Evolutionary conservation across 345 rosid species (phyloP).

Genomic region (Hibiscus trionum): DNA sequence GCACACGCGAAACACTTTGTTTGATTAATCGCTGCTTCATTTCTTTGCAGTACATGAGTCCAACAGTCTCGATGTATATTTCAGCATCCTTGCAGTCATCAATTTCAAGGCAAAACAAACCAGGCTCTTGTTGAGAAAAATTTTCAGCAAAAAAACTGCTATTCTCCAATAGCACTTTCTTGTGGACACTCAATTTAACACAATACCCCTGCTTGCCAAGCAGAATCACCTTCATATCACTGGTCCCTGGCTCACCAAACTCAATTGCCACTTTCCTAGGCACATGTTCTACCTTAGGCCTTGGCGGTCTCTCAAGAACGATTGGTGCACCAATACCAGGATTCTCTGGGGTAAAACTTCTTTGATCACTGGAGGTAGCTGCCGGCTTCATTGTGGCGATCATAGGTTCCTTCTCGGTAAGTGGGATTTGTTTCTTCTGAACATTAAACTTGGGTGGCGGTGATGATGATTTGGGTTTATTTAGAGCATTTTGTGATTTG

Average conservation of each 20-base stretch:
- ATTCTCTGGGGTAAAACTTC: slow-evolving; percentile 23
- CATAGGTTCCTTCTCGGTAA: slow-evolving; percentile 46
- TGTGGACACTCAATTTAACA: slow-evolving; percentile 88
- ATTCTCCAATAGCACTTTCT: slow-evolving; percentile 57
- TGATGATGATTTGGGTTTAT: slow-evolving; percentile 59
- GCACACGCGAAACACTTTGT: slow-evolving; percentile 78
- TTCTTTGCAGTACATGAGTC: slow-evolving; percentile 92
- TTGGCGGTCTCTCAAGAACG: slow-evolving; percentile 49
- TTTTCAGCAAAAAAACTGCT: slow-evolving; percentile 66
- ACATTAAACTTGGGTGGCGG: slow-evolving; percentile 43
- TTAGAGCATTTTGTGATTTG: slow-evolving; percentile 54
- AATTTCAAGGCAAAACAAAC: slow-evolving; percentile 61
- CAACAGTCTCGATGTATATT: slow-evolving; percentile 85
- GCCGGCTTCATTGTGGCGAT: slow-evolving; percentile 43
- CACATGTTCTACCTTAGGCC: slow-evolving; percentile 64
- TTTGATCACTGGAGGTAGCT: slow-evolving; percentile 47
- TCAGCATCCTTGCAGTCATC: slow-evolving; percentile 86
- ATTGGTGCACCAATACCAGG: slow-evolving; percentile 33
- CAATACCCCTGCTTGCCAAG: slow-evolving; percentile 89
- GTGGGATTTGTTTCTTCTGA: slow-evolving; percentile 40
- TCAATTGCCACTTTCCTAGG: slow-evolving; percentile 91
- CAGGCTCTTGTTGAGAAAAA: slow-evolving; percentile 46
- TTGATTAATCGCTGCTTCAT: slow-evolving; percentile 86
- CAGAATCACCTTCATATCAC: slow-evolving; percentile 75
- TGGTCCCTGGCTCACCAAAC: slow-evolving; percentile 86